Evolutionary conservation across 768 basidiomycete genomes (phyloP), one percentile per base, ranked within the genome.

Genomic region (Brasilioporus rufonigricans): DNA sequence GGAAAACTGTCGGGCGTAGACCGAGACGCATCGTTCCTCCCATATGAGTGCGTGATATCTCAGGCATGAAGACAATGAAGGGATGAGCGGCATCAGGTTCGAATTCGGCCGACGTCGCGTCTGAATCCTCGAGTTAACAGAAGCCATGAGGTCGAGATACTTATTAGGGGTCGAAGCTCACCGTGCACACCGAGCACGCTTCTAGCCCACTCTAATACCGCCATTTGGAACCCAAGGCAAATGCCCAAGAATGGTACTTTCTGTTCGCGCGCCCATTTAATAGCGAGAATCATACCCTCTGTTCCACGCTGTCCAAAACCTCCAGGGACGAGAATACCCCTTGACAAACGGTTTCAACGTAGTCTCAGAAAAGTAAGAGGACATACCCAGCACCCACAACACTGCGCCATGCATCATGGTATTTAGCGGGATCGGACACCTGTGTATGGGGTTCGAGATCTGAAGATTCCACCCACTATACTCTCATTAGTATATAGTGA

Each of bases 21-120:
- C 97, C 97, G n/a, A 98, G 82, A 13, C 97, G 87, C 97, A 99
- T 99, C n/a, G 96, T 99, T 21, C 97, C 97, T 48, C 97, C 97
- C 84, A 98, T 93, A 60, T 98, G 94, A 13, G 95, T 98, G 68
- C 88, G 89, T 12, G 93, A 97, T 62, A 99, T 91, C 70, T 99
- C 97, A 18, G 97, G 97, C 97, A 99, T 99, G 81, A 95, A 98
- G 62, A 98, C 80, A 72, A 98, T 78, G 52, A 94, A 79, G 0
- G 89, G 90, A 59, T 87, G 76, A n/a, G 74, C 69, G 2, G 86
- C 75, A 1, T 82, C 71, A 4, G 81, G 66, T 38, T 79, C 72
- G 62, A 98, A 90, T 71, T 99, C 96, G 29, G 83, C 74, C 4
- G 96, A 98, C 44, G 86, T 89, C 6, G 96, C 93, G 52, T 84